Evolutionary conservation across 345 rosid genomes (phyloP).

Genomic region (Eucalyptus polyanthemos): DNA sequence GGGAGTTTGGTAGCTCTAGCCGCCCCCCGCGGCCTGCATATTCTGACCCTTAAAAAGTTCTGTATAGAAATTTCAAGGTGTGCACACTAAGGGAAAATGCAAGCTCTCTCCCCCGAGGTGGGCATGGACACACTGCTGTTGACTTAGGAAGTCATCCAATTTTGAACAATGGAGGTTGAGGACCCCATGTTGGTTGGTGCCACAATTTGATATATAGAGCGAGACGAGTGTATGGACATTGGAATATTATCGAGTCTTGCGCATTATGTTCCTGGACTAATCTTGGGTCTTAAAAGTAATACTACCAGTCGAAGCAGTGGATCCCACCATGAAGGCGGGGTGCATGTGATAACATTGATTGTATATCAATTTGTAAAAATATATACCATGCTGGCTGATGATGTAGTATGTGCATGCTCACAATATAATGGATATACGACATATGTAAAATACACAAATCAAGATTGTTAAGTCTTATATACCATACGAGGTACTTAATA

Average conservation of each 20-base stretch:
- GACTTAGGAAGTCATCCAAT: not conserved
- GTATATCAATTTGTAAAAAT: not conserved
- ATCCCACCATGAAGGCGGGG: not conserved
- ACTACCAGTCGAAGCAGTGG: not conserved
- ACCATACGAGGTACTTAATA: not conserved
- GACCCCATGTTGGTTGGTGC: not conserved
- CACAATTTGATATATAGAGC: not conserved
- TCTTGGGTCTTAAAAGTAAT: not conserved
- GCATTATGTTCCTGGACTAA: not conserved
- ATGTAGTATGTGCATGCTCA: not conserved
- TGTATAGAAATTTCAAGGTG: not conserved
- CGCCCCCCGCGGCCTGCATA: not conserved
- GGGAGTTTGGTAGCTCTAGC: not conserved
- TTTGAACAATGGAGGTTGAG: not conserved
- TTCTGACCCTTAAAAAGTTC: not conserved
- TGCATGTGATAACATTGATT: not conserved
- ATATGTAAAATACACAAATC: not conserved
- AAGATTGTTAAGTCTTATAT: not conserved
- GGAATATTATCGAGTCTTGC: not conserved
- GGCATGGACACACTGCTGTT: not conserved
- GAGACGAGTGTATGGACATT: not conserved
- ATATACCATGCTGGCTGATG: not conserved
- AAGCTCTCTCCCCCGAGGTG: not conserved
- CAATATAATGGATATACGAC: not conserved
- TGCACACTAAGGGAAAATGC: not conserved